A percentile compares a stretch with the other conserved stretches of the same genome.
Conservation (phyloP, 129 eudicot species). For the Cynara cardunculus region DNA sequence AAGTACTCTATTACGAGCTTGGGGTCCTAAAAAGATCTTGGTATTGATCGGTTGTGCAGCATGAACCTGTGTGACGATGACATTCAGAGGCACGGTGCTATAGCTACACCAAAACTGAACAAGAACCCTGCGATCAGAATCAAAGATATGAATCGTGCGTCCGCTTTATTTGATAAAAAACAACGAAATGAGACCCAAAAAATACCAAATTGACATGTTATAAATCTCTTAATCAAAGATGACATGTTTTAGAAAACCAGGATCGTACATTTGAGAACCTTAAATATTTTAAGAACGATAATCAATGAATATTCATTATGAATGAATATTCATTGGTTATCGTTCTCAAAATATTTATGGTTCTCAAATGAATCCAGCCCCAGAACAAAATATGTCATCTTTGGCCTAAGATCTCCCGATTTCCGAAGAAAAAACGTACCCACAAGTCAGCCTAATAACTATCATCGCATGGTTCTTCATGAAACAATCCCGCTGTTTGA, state of each 20-base stretch:
- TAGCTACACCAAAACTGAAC: conserved; percentile 99
- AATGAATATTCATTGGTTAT: not conserved
- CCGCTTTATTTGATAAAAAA: not conserved
- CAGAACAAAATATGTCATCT: not conserved
- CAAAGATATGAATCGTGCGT: not conserved
- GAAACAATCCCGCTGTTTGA: conserved; percentile 77
- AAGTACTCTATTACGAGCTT: too few relatives aligned
- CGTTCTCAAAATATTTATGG: not conserved
- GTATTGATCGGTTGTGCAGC: not conserved
- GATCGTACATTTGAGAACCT: not conserved
- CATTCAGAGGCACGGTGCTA: conserved; percentile 87
- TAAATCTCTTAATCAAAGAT: not conserved
- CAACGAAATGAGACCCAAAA: not conserved
- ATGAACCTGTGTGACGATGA: conserved; percentile 70
- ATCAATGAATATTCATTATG: not conserved
- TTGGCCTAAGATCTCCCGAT: not conserved
- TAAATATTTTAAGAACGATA: not conserved
- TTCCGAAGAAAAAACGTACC: conserved; percentile 41
- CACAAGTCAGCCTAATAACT: conserved; percentile 63
- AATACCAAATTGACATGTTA: not conserved
- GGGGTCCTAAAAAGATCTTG: too few relatives aligned
- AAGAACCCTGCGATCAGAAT: conserved; percentile 54
- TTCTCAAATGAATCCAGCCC: not conserved
- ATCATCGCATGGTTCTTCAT: conserved; percentile 93
- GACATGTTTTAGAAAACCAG: not conserved